Conservation (phyloP, 768 basidiomycete genomes). For the Dioszegia hungarica region DNA sequence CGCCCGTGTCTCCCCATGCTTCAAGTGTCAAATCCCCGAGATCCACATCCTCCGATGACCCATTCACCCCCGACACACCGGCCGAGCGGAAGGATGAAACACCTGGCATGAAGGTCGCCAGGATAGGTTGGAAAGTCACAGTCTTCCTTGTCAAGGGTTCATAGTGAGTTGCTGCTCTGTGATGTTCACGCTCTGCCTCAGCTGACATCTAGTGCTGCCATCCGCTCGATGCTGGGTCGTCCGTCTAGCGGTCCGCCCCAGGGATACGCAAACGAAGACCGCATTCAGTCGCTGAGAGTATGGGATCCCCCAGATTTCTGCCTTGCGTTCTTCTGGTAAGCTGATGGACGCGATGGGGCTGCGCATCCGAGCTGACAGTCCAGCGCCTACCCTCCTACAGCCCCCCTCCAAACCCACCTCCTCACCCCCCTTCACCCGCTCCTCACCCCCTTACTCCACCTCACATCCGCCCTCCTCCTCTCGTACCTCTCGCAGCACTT, state of each 20-base stretch:
- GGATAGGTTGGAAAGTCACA: conserved; percentile 7
- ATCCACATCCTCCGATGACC: conserved; percentile 8
- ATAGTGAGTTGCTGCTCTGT: conserved; percentile 11
- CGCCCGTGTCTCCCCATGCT: conserved; percentile 41
- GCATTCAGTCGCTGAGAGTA: conserved; percentile 41
- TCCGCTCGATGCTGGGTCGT: conserved; percentile 20
- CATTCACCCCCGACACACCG: conserved; percentile 6
- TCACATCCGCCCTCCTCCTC: conserved; percentile 31
- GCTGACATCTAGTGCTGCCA: conserved; percentile 13
- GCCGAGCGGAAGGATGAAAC: background rate
- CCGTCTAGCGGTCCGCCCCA: background rate
- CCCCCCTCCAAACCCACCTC: conserved; percentile 35
- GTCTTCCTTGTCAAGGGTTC: conserved; percentile 17
- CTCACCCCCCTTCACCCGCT: conserved; percentile 35
- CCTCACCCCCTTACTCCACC: conserved; percentile 32
- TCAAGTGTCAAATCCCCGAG: conserved; percentile 30
- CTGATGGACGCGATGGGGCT: too few relatives aligned
- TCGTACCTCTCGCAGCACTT: conserved; percentile 34
- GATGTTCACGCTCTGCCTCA: too few relatives aligned
- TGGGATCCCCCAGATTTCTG: conserved; percentile 49
- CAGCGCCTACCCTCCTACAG: conserved; percentile 40
- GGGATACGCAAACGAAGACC: conserved; percentile 14
- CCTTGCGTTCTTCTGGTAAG: conserved; percentile 46
- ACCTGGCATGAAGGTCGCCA: background rate
- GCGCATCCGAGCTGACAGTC: conserved; percentile 7